These are phyloP conservation scores for Chytriomyces sp. DNA, from an alignment of 192 early-diverging fungal genomes.

Conservation along the genomic window DNA sequence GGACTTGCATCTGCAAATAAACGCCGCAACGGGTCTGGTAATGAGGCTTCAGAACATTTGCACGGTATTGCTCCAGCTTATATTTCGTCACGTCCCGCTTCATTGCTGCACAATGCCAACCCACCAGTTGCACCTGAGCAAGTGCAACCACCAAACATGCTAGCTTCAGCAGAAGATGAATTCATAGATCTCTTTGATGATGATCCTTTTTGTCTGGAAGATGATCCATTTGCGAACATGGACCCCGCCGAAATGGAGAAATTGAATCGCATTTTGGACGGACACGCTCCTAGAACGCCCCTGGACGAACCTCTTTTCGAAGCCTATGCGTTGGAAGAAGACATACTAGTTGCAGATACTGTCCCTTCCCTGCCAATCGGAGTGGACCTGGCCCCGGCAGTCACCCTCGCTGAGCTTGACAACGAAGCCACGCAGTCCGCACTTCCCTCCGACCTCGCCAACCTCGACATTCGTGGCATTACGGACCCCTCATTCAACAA, in stretches of 20 bases:
- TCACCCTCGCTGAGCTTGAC: background rate
- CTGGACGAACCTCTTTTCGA: background rate
- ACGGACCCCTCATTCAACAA: background rate
- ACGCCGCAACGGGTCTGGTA: background rate
- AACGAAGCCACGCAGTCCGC: background rate
- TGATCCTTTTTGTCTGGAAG: conserved; percentile 1
- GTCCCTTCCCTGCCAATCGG: background rate
- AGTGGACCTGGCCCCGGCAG: background rate
- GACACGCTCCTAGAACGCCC: background rate
- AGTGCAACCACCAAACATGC: background rate
- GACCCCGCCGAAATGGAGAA: conserved; percentile 9
- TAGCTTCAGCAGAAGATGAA: conserved; percentile 22
- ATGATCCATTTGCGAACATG: conserved; percentile 4
- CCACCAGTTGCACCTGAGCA: background rate
- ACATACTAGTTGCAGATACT: background rate
- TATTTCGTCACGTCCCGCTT: background rate
- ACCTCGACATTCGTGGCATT: conserved; percentile 8
- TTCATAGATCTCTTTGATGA: conserved; percentile 47
- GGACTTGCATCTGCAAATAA: background rate
- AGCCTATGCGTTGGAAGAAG: background rate
- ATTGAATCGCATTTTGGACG: conserved; percentile 10
- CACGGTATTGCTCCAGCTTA: background rate
- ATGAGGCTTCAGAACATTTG: background rate
- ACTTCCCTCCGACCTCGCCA: background rate
- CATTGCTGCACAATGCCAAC: background rate